Evolutionary conservation across 1,139 yeast species (phyloP), one percentile per base, ranked within the genome.

Genomic region (Hansenula sp.): DNA sequence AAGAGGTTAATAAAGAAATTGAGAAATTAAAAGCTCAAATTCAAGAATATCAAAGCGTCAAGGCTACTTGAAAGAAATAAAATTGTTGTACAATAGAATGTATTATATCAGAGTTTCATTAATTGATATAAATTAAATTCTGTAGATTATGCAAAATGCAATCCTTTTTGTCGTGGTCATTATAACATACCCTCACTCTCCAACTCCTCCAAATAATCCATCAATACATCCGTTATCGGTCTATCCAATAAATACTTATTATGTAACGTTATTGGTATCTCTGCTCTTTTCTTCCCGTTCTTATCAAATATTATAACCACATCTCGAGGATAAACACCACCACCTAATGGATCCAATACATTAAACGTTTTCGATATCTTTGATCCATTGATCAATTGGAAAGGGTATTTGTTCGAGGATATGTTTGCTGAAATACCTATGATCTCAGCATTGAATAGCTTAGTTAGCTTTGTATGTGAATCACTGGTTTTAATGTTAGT

Each of bases 1-100:
- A 73, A 30, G 77, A 77, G 43, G 82, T 90, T 2, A 72, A 72
- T 42, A 68, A 68, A 38, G 83, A 79, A 56, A 72, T 78, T 25
- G 79, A 75, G 43, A 66, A 63, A 38, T 74, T 76, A 46, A 65
- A 75, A 41, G 64, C 67, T 42, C 73, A 75, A 47, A 74, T 79
- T 47, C 66, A 69, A 40, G 74, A 71, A 43, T 64, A 75, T 44
- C 82, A 79, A 42, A 52, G 54, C 34, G 56, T 64, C 40, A 56
- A 64, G 38, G 50, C 32, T 20, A 29, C n/a, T n/a, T n/a, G n/a
- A n/a, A n/a, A n/a, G n/a, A n/a, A n/a, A n/a, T n/a, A n/a, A n/a
- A n/a, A n/a, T n/a, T n/a, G n/a, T n/a, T n/a, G n/a, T n/a, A n/a
- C 24, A 21, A 9, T n/a, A n/a, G 13, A 25, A 25, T 25, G 27